phyloP scores from a whole-genome alignment of 179 eudicot genomes.

The Sideroxylon spinosum region DNA sequence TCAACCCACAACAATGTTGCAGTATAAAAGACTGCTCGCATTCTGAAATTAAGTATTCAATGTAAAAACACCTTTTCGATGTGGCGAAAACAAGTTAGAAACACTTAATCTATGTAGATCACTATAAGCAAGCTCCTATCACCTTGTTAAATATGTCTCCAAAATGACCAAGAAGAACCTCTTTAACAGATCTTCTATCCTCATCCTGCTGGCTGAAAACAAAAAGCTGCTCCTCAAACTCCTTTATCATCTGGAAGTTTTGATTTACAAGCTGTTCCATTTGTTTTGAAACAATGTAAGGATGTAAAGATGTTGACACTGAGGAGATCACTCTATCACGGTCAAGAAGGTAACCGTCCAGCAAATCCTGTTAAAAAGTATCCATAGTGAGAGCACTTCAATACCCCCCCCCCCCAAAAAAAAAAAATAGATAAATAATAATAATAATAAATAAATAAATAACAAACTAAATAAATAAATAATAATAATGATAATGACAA shows the following conservation, averaged over 20 bases:
- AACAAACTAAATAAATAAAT: background rate
- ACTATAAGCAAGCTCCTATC: background rate
- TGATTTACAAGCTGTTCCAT: slow-evolving; percentile 50
- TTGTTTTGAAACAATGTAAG: slow-evolving; percentile 50
- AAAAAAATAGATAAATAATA: background rate
- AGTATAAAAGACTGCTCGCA: background rate
- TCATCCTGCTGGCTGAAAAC: slow-evolving; percentile 33
- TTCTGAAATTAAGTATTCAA: background rate
- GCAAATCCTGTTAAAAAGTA: slow-evolving; percentile 40
- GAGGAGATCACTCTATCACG: slow-evolving; percentile 30
- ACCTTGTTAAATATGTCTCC: slow-evolving; percentile 64
- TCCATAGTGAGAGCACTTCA: background rate
- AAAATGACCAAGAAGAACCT: slow-evolving; percentile 51
- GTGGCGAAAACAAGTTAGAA: background rate
- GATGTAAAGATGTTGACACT: slow-evolving; percentile 37
- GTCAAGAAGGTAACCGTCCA: slow-evolving; percentile 72
- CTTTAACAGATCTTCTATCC: slow-evolving; percentile 45
- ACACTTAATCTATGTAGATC: background rate
- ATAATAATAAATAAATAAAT: background rate
- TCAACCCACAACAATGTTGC: background rate
- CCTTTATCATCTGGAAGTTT: slow-evolving; percentile 55
- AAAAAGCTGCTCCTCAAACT: slow-evolving; percentile 48
- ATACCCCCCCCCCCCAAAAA: background rate
- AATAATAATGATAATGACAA: background rate
- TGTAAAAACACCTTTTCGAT: background rate